phyloP scores from a whole-genome alignment of 2,329 filamentous ascomycete species.

The Xylariaceae sp. region DNA sequence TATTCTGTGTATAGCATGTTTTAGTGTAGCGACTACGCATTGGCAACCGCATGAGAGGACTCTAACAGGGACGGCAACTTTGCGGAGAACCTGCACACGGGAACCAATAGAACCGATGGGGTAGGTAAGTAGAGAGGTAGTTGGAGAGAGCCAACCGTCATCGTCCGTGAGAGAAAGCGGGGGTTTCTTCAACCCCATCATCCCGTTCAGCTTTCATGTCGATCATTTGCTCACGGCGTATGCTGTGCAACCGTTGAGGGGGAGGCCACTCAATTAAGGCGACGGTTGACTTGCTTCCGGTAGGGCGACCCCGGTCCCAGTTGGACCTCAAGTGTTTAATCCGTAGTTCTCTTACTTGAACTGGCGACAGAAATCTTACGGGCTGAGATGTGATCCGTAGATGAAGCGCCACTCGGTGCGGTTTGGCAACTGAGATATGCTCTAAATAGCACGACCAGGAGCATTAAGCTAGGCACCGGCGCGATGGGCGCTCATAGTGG shows the following conservation, averaged over 20 bases:
- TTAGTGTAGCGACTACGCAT: background rate
- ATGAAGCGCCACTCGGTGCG: background rate
- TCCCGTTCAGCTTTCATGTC: conserved; percentile 13
- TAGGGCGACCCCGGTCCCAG: conserved; percentile 16
- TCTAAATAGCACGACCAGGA: no score
- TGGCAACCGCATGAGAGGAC: conserved; percentile 5
- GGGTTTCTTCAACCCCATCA: conserved; percentile 3
- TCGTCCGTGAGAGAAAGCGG: conserved; percentile 4
- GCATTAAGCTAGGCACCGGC: no score
- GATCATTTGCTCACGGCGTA: conserved; percentile 2
- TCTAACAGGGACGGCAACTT: conserved; percentile 10
- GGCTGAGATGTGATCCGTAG: background rate
- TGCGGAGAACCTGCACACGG: conserved; percentile 13
- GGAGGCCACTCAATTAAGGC: conserved; percentile 10
- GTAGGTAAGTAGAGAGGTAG: background rate
- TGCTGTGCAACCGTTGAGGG: background rate
- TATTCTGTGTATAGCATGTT: background rate
- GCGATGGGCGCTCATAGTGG: background rate
- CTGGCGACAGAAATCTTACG: conserved; percentile 2
- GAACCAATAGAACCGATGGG: conserved; percentile 7
- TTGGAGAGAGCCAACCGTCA: background rate
- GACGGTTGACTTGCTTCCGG: conserved; percentile 12
- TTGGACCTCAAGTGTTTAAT: background rate
- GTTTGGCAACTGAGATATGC: background rate
- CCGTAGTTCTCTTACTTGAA: background rate